Evolutionary conservation across 768 basidiomycete genomes (phyloP).

Genomic region (Termitomyces eurrhizus): DNA sequence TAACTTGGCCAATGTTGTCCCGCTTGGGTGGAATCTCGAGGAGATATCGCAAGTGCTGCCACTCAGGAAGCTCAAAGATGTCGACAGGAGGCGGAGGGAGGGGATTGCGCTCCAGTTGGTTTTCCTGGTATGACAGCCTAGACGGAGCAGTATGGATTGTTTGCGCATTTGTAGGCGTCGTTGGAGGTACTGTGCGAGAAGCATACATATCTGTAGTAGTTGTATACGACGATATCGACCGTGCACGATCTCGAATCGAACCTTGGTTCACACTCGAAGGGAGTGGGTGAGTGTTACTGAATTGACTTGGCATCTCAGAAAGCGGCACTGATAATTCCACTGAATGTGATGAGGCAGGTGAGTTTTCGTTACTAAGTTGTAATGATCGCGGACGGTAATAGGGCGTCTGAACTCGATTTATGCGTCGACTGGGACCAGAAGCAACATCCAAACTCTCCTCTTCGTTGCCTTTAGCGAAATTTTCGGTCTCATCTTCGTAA

Average conservation of each 20-base stretch:
- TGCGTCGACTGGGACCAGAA: not conserved
- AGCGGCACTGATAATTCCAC: slow-evolving; percentile 23
- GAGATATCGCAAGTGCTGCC: slow-evolving; percentile 5
- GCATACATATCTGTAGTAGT: not conserved
- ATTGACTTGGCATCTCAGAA: slow-evolving; percentile 28
- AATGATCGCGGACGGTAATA: slow-evolving; percentile 1
- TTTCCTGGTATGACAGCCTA: not conserved
- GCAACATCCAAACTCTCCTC: too few relatives aligned
- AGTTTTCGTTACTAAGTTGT: not conserved
- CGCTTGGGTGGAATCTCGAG: slow-evolving; percentile 1
- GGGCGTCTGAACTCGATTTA: slow-evolving; percentile 8
- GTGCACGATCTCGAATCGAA: not conserved
- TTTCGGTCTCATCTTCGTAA: not conserved
- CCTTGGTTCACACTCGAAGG: not conserved
- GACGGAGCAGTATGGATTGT: not conserved
- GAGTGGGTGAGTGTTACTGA: not conserved
- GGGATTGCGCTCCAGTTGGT: slow-evolving; percentile 1
- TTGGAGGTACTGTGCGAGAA: not conserved
- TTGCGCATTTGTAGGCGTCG: not conserved
- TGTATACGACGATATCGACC: not conserved
- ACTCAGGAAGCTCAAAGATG: slow-evolving; percentile 56
- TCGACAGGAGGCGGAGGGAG: slow-evolving; percentile 1
- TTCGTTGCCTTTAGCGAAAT: not conserved
- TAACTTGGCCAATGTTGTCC: not conserved
- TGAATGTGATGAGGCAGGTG: slow-evolving; percentile 27